These are phyloP conservation scores for Ensete glaucum DNA, from an alignment of 176 grass and related monocot genomes.

Conservation along the genomic window DNA sequence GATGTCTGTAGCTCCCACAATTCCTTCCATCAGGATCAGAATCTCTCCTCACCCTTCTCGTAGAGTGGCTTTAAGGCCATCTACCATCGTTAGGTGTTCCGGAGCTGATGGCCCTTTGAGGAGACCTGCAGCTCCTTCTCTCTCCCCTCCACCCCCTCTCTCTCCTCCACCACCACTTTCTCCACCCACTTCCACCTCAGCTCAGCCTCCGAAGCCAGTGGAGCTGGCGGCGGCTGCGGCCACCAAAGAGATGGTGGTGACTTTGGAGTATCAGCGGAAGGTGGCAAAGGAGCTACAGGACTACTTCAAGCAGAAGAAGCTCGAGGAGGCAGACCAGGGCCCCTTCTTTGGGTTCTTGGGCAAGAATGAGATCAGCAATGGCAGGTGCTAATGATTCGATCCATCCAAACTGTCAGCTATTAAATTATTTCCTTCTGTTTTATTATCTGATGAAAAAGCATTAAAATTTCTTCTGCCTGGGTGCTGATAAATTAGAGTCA, in stretches of 20 bases:
- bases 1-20: slow-evolving; percentile 79
- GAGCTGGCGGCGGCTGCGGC: background rate
- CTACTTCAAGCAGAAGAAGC: slow-evolving; percentile 98
- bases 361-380: slow-evolving; percentile 94
- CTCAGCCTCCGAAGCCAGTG: slow-evolving; percentile 23
- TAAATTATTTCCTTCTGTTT: background rate
- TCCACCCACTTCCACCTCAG: slow-evolving; percentile 21
- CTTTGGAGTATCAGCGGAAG: slow-evolving; percentile 95
- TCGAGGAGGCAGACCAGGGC: slow-evolving; percentile 66
- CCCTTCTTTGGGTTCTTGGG: slow-evolving; percentile 74
- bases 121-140: slow-evolving; percentile 69
- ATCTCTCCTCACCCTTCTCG: slow-evolving; percentile 26
- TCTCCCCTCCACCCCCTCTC: slow-evolving; percentile 45
- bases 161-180: slow-evolving; percentile 36
- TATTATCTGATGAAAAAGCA: too few relatives aligned
- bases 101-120: slow-evolving; percentile 83
- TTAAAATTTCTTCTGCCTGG: too few relatives aligned
- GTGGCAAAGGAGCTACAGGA: slow-evolving; percentile 96
- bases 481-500: too few relatives aligned
- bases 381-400: slow-evolving; percentile 44
- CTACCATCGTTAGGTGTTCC: slow-evolving; percentile 57
- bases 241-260: slow-evolving; percentile 20
- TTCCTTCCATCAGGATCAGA: slow-evolving; percentile 87
- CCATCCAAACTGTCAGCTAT: too few relatives aligned
- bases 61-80: slow-evolving; percentile 4